phyloP scores from a whole-genome alignment of 2,329 filamentous ascomycete species.

The Knufia petricola region DNA sequence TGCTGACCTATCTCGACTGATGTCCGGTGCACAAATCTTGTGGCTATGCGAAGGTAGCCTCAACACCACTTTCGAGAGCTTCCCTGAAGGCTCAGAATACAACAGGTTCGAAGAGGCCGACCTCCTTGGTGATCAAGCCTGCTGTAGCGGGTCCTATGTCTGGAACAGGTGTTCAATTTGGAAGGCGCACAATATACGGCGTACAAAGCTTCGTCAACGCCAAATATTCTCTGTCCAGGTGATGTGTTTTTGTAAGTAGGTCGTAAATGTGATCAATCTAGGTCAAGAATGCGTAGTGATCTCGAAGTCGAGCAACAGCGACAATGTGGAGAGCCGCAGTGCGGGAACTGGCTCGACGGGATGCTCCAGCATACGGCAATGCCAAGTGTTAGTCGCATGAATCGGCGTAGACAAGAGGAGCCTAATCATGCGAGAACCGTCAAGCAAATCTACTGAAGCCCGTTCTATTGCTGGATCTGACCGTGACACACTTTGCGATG shows the following conservation, averaged over 20 bases:
- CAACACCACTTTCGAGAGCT: no score
- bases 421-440: not conserved
- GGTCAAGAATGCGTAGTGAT: not conserved
- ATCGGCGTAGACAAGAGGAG: not conserved
- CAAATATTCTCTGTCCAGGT: not conserved
- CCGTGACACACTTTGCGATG: no score
- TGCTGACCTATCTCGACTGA: not conserved
- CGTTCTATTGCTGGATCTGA: not conserved
- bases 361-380: not conserved
- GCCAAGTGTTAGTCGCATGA: not conserved
- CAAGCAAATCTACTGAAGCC: not conserved
- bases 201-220: not conserved
- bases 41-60: no score
- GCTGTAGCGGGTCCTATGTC: not conserved
- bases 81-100: no score
- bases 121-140: not conserved
- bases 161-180: not conserved
- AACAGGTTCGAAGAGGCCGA: not conserved
- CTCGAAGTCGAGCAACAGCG: not conserved
- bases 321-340: constrained; percentile 1
- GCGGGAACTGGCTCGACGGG: no score
- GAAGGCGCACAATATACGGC: not conserved
- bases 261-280: not conserved
- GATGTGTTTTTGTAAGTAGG: not conserved
- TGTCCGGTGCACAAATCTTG: no score